These are phyloP conservation scores for Blastomyces parvus DNA, from an alignment of 2,329 filamentous ascomycete species.

Conservation along the genomic window DNA sequence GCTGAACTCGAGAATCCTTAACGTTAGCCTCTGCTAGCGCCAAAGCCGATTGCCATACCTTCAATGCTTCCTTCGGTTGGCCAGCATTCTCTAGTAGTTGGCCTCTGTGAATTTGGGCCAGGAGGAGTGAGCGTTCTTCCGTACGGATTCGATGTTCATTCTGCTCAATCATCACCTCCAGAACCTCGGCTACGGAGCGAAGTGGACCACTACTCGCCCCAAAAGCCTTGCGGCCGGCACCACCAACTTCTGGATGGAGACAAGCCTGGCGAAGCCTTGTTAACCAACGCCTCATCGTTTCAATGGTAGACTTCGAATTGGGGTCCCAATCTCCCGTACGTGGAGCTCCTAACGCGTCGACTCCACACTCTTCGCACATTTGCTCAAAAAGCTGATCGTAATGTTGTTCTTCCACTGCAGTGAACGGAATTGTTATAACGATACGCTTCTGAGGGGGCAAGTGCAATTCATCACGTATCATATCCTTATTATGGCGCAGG, in stretches of 20 bases:
- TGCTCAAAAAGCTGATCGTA: constrained; percentile 67
- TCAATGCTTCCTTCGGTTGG: constrained; percentile 56
- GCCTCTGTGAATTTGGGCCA: constrained; percentile 56
- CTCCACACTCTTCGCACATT: constrained; percentile 60
- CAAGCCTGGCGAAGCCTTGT: constrained; percentile 70
- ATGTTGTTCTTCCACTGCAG: constrained; percentile 80
- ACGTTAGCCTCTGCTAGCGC: constrained; percentile 43
- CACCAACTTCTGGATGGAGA: constrained; percentile 73
- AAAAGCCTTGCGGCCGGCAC: constrained; percentile 53
- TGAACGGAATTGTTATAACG: constrained; percentile 83
- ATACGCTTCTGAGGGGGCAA: constrained; percentile 77
- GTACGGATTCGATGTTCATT: constrained; percentile 57
- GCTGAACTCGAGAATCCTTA: constrained; percentile 52
- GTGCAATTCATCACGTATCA: constrained; percentile 65
- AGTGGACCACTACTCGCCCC: constrained; percentile 60
- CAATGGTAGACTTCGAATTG: constrained; percentile 47
- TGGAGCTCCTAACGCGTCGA: constrained; percentile 57
- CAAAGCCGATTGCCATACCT: constrained; percentile 56
- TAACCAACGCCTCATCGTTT: constrained; percentile 71
- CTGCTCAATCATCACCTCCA: constrained; percentile 85
- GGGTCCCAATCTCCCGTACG: constrained; percentile 54
- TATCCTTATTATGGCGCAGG: constrained; percentile 75
- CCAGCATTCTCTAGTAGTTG: constrained; percentile 72
- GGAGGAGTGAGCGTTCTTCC: constrained; percentile 59
- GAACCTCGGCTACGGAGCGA: constrained; percentile 73